Conservation (phyloP, 1,284 basidiomycete species). For the Phlebopus sp. region DNA sequence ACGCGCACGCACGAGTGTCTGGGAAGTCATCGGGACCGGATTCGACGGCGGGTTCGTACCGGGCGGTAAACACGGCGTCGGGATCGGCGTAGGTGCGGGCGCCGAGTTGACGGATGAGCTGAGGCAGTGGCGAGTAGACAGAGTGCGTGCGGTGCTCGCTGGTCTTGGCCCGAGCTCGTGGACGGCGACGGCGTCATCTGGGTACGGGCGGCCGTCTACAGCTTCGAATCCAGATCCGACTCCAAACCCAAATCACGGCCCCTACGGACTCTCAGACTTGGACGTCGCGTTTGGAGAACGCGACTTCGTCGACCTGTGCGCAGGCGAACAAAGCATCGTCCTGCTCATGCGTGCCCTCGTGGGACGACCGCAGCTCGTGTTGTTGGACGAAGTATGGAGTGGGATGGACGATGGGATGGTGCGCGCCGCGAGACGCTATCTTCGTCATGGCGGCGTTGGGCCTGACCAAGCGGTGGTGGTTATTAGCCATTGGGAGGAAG, state of each 20-base stretch:
- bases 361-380: slow-evolving; percentile 61
- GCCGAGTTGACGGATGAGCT: slow-evolving; percentile 41
- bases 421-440: slow-evolving; percentile 54
- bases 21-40: slow-evolving; percentile 81
- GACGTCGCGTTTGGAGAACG: slow-evolving; percentile 42
- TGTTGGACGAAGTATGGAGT: slow-evolving; percentile 88
- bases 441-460: slow-evolving; percentile 54
- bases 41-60: slow-evolving; percentile 80
- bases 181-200: no score
- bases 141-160: slow-evolving; percentile 54
- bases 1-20: slow-evolving; percentile 64
- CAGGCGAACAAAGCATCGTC: slow-evolving; percentile 75
- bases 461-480: slow-evolving; percentile 74
- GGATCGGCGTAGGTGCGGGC: slow-evolving; percentile 36
- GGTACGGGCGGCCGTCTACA: no score
- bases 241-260: slow-evolving; percentile 3
- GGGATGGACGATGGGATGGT: slow-evolving; percentile 86
- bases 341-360: slow-evolving; percentile 86
- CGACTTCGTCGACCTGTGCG: slow-evolving; percentile 59
- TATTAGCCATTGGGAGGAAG: slow-evolving; percentile 87
- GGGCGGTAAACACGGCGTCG: slow-evolving; percentile 43
- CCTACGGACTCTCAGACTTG: slow-evolving; percentile 10
- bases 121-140: slow-evolving; percentile 44
- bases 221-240: neutral
- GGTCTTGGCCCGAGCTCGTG: slow-evolving; percentile 62